Evolutionary conservation across 2,329 filamentous ascomycete genomes (phyloP).

Genomic region (Aspergillus ustus): DNA sequence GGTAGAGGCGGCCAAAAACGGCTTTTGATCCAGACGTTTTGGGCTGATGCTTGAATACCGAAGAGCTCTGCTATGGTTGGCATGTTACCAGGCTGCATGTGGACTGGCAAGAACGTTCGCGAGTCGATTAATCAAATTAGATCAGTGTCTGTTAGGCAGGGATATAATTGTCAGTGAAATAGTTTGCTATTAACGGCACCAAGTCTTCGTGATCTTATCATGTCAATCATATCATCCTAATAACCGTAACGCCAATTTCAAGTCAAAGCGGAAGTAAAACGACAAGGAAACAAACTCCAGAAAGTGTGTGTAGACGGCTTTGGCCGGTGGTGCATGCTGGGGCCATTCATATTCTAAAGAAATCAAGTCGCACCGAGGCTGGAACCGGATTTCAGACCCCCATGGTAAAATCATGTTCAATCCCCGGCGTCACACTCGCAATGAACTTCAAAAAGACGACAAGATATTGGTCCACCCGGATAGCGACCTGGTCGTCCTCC

Average conservation of each 20-base stretch:
- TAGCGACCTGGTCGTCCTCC: conserved; percentile 53
- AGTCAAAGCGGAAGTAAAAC: not conserved
- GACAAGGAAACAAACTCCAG: not conserved
- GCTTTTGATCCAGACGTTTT: too few relatives aligned
- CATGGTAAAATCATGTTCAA: conserved; percentile 98
- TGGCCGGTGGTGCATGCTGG: not conserved
- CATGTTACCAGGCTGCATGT: too few relatives aligned
- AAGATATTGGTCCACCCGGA: conserved; percentile 57
- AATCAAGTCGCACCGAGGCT: not conserved
- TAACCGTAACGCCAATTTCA: not conserved
- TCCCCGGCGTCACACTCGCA: conserved; percentile 90
- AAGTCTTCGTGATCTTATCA: not conserved
- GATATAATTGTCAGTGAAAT: not conserved
- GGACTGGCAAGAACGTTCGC: too few relatives aligned
- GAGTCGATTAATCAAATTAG: too few relatives aligned
- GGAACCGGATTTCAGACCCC: conserved; percentile 66
- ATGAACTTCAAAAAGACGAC: conserved; percentile 68
- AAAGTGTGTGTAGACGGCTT: not conserved
- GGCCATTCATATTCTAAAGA: not conserved
- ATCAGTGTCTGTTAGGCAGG: not conserved
- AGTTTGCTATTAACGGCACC: not conserved
- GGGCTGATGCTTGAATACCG: too few relatives aligned
- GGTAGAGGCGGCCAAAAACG: too few relatives aligned
- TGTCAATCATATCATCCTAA: not conserved
- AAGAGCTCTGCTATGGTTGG: too few relatives aligned